phyloP scores from a whole-genome alignment of 73 alveolate species.

The Paramecium sexaurelia region DNA sequence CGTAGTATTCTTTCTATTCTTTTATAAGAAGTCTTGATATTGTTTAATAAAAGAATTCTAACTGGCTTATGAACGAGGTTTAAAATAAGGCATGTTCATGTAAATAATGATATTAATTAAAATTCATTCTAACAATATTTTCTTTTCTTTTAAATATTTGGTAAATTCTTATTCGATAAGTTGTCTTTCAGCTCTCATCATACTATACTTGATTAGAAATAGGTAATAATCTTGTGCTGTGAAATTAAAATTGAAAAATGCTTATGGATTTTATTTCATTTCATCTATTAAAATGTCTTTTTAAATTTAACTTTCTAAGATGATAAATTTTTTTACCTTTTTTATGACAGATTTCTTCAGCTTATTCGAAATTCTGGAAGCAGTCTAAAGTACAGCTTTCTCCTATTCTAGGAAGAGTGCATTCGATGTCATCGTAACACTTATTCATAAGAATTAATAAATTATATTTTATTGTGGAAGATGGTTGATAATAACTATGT shows the following conservation, averaged over 20 bases:
- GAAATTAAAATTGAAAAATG: conserved; percentile 14
- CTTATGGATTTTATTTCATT: conserved; percentile 34
- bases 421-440: conserved; percentile 28
- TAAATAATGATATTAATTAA: neutral
- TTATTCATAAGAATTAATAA: neutral
- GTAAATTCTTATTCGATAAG: conserved; percentile 36
- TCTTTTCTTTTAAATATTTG: conserved; percentile 14
- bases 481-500: no score
- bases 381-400: neutral
- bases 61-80: conserved; percentile 4
- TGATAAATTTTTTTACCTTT: neutral
- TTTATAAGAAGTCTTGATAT: neutral
- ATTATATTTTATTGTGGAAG: neutral
- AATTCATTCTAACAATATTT: conserved; percentile 16
- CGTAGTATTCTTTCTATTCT: neutral
- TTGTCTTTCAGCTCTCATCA: conserved; percentile 56
- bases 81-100: neutral
- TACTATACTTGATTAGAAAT: neutral
- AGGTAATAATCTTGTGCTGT: conserved; percentile 40
- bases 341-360: neutral
- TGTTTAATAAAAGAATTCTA: conserved; percentile 1
- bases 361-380: neutral
- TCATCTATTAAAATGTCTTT: neutral
- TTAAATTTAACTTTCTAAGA: neutral
- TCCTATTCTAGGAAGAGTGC: conserved; percentile 13